phyloP scores from a whole-genome alignment of 441 rosid species.

The Populus hybrid region DNA sequence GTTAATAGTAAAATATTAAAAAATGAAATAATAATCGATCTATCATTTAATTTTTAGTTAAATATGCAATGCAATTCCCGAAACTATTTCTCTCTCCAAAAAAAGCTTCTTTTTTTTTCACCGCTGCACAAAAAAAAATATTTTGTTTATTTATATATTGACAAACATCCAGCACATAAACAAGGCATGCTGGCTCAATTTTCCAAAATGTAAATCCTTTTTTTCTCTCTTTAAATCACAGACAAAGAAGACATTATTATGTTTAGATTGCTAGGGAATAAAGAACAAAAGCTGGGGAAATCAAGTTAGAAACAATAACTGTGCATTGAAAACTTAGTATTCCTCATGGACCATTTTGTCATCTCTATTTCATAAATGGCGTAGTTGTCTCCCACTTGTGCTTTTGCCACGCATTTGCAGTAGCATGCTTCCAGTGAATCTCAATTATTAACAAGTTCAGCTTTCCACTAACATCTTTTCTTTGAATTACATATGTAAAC shows the following conservation, averaged over 20 bases:
- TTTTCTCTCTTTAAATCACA: background rate
- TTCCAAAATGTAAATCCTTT: background rate
- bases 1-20: too few species aligned
- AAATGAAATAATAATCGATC: too few species aligned
- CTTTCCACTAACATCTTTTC: slow-evolving; percentile 11
- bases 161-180: too few species aligned
- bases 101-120: too few species aligned
- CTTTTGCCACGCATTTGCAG: background rate
- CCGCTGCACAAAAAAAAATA: too few species aligned
- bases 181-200: background rate
- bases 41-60: too few species aligned
- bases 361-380: background rate
- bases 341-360: background rate
- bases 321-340: background rate
- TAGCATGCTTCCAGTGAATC: background rate
- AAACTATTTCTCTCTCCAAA: too few species aligned
- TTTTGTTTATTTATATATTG: too few species aligned
- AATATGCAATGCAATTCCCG: too few species aligned
- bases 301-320: background rate
- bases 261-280: background rate
- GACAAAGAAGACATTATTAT: background rate
- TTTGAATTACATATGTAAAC: background rate
- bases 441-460: slow-evolving; percentile 5
- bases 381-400: slow-evolving; percentile 2
- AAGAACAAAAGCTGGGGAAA: background rate